These are phyloP conservation scores for Hypoxylon sp. DNA, from an alignment of 2,329 filamentous ascomycete species.

Conservation along the genomic window DNA sequence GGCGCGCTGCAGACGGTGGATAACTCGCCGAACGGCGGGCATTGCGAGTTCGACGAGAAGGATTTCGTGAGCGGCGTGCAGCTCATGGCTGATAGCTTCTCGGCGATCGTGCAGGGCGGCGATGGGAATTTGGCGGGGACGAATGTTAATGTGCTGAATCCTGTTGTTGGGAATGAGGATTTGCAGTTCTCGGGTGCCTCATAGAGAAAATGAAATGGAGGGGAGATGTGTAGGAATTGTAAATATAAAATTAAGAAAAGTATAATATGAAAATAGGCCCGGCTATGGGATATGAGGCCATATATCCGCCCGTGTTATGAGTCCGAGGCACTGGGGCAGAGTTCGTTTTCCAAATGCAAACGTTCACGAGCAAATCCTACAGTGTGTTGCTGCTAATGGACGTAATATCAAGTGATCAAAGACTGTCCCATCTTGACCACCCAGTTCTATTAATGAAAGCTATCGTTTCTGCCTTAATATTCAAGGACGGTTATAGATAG, in stretches of 20 bases:
- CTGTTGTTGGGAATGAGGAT: conserved; percentile 65
- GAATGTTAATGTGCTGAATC: conserved; percentile 63
- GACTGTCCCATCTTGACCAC: not conserved
- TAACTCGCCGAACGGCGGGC: conserved; percentile 68
- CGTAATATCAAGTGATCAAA: not conserved
- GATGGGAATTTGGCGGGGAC: conserved; percentile 63
- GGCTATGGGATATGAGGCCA: not conserved
- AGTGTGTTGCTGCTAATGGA: not conserved
- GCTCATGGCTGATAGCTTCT: conserved; percentile 68
- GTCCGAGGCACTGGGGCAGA: not conserved
- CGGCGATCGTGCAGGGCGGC: conserved; percentile 67
- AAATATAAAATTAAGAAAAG: conserved; percentile 1
- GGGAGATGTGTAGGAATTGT: conserved; percentile 10
- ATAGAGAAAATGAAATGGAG: conserved; percentile 20
- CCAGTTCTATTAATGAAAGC: not conserved
- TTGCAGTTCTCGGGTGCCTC: conserved; percentile 57
- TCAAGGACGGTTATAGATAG: not conserved
- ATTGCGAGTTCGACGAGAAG: conserved; percentile 71
- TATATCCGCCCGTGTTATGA: not conserved
- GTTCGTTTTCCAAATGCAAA: too few species aligned
- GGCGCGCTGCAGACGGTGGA: conserved; percentile 70
- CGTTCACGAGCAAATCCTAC: not conserved
- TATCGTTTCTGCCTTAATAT: not conserved
- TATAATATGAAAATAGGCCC: not conserved
- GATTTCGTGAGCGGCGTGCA: conserved; percentile 70